Conservation (phyloP, 2,329 filamentous ascomycete species). For the Fusarium coicis region DNA sequence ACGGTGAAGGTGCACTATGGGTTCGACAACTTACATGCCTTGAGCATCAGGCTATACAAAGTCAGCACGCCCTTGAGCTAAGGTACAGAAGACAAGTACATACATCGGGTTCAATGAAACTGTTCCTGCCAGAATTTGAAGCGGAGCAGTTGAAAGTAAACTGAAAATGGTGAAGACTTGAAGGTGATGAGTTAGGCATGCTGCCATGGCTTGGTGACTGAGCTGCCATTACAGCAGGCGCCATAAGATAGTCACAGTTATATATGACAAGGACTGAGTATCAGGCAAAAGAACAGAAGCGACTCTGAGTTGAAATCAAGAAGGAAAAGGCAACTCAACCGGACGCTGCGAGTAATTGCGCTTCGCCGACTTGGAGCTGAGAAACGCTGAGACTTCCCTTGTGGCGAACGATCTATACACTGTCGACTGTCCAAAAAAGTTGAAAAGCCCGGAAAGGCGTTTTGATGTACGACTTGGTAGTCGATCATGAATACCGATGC, state of each 20-base stretch:
- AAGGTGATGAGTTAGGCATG: constrained; percentile 27
- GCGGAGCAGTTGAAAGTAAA: constrained; percentile 50
- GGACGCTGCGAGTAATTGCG: constrained; percentile 10
- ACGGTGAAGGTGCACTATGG: not conserved
- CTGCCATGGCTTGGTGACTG: constrained; percentile 18
- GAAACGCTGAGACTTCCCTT: constrained; percentile 27
- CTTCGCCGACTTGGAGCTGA: constrained; percentile 21
- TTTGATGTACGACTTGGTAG: not conserved
- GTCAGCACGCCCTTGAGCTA: constrained; percentile 24
- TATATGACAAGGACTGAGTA: not conserved
- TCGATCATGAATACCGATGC: not conserved
- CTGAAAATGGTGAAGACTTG: constrained; percentile 40
- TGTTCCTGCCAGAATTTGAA: constrained; percentile 42
- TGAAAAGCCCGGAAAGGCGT: not conserved
- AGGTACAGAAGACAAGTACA: constrained; percentile 19
- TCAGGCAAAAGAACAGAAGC: not conserved
- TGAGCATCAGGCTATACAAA: constrained; percentile 36
- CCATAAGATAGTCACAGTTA: constrained; percentile 3
- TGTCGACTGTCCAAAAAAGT: not conserved
- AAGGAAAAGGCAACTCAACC: not conserved
- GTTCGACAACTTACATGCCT: constrained; percentile 36
- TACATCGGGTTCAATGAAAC: constrained; percentile 50
- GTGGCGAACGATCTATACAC: constrained; percentile 28
- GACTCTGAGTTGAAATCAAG: constrained; percentile 6
- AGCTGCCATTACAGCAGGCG: constrained; percentile 26